Evolutionary conservation across 192 early-diverging fungal genomes (phyloP).

Genomic region (Coemansia furcata): DNA sequence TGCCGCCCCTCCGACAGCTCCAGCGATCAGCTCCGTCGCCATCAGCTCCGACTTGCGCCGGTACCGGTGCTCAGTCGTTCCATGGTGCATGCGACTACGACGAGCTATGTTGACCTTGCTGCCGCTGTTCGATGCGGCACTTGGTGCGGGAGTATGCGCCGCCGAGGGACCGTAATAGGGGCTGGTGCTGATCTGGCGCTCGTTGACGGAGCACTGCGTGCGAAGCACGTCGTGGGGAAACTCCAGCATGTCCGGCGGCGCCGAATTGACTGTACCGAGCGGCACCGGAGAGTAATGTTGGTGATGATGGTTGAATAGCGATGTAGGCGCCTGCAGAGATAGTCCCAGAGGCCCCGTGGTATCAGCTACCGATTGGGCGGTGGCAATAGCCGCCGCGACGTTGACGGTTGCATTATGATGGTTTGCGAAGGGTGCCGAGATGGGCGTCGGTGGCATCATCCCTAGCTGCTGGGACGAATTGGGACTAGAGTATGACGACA

Average conservation of each 20-base stretch:
- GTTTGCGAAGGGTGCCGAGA: slow-evolving; percentile 18
- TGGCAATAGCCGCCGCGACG: not conserved
- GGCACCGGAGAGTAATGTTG: not conserved
- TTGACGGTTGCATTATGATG: not conserved
- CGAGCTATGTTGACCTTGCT: slow-evolving; percentile 1
- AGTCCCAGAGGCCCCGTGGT: not conserved
- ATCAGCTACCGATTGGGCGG: not conserved
- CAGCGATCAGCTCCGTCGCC: slow-evolving; percentile 13
- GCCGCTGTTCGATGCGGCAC: not conserved
- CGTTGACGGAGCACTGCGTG: not conserved
- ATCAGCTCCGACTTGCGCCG: slow-evolving; percentile 49
- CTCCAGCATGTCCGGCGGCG: slow-evolving; percentile 45
- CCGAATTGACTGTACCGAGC: slow-evolving; percentile 26
- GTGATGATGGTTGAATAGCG: not conserved
- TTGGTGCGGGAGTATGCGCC: not conserved
- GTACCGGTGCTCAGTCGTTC: slow-evolving; percentile 54
- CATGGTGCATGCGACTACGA: slow-evolving; percentile 23
- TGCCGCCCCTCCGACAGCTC: not conserved
- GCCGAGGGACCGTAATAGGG: not conserved
- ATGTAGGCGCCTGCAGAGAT: slow-evolving; percentile 1
- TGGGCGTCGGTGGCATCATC: slow-evolving; percentile 29
- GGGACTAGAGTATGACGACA: not conserved
- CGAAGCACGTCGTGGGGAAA: slow-evolving; percentile 28
- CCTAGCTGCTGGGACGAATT: slow-evolving; percentile 14
- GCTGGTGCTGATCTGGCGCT: not conserved